phyloP scores from a whole-genome alignment of 805 yeast species.

The Candida ovalis region DNA sequence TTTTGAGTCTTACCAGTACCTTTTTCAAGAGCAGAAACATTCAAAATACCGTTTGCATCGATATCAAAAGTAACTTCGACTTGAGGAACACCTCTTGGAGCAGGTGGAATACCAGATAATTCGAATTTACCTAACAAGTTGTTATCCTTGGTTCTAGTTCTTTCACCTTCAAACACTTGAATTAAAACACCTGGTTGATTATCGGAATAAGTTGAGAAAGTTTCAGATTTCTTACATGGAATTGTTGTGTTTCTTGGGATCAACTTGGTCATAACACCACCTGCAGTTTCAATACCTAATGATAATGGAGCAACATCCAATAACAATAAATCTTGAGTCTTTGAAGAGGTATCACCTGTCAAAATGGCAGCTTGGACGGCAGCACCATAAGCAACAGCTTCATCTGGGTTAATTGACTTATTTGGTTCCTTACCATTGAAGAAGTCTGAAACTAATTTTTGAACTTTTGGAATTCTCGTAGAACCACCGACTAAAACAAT shows the following conservation, averaged over 20 bases:
- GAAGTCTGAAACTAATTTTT: conserved; percentile 92
- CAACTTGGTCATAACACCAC: conserved; percentile 77
- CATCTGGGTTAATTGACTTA: conserved; percentile 96
- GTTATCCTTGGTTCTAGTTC: conserved; percentile 92
- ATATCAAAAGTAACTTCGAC: conserved; percentile 85
- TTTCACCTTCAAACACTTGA: conserved; percentile 95
- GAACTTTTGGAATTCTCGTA: conserved; percentile 96
- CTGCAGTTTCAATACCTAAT: conserved; percentile 79
- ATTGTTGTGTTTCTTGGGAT: conserved; percentile 76
- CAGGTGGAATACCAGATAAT: conserved; percentile 82
- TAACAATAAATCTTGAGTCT: conserved; percentile 91
- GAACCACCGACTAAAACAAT: conserved; percentile 97
- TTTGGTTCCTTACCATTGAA: conserved; percentile 97
- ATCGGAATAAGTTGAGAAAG: conserved; percentile 79
- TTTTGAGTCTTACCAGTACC: conserved; percentile 92
- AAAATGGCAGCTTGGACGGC: conserved; percentile 97
- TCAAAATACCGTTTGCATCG: conserved; percentile 84
- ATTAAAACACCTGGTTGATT: conserved; percentile 88
- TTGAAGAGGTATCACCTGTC: conserved; percentile 93
- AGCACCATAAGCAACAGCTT: conserved; percentile 99
- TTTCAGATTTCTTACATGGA: conserved; percentile 70
- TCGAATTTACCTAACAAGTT: conserved; percentile 85
- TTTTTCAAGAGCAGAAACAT: conserved; percentile 85
- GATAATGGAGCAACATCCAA: conserved; percentile 95
- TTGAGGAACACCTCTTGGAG: conserved; percentile 91